A percentile compares a stretch with the other conserved stretches of the same genome.
Evolutionary conservation across 2,329 filamentous ascomycete species (phyloP).

Genomic region (Hypomyces rosellus): DNA sequence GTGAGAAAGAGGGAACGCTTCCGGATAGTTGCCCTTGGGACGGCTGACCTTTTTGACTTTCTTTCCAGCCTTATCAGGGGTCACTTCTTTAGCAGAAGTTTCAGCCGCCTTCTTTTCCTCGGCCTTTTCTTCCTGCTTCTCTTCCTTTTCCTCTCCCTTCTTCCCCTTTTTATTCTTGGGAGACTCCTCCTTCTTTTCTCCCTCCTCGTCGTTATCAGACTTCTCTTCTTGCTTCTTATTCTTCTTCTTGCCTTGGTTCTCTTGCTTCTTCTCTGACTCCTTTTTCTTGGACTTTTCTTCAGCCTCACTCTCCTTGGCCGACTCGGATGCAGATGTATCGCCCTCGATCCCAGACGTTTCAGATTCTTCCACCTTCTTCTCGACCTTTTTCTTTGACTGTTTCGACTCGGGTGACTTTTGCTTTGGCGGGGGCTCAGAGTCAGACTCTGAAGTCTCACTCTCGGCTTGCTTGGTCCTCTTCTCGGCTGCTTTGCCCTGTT

Average conservation of each 20-base stretch:
- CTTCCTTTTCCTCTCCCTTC: constrained; percentile 1
- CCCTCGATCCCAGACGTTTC: constrained; percentile 4
- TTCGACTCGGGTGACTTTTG: constrained; percentile 7
- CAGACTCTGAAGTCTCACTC: constrained; percentile 15
- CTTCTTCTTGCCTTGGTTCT: constrained; percentile 4
- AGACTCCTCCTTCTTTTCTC: neutral
- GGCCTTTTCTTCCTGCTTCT: constrained; percentile 5
- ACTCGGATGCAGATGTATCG: constrained; percentile 11
- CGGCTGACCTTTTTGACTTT: constrained; percentile 9
- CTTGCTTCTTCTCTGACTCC: constrained; percentile 2
- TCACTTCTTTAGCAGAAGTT: constrained; percentile 5
- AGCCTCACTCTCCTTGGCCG: neutral
- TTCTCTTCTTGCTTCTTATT: constrained; percentile 4
- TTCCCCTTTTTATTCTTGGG: neutral
- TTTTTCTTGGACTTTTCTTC: constrained; percentile 4
- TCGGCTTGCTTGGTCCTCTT: constrained; percentile 8
- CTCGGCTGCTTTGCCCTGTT: constrained; percentile 6
- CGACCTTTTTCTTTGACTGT: neutral
- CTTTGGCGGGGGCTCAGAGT: constrained; percentile 12
- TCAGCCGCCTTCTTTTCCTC: constrained; percentile 2
- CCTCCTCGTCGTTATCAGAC: neutral
- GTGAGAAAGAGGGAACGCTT: constrained; percentile 24
- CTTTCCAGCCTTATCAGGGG: constrained; percentile 12
- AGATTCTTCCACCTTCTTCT: constrained; percentile 4
- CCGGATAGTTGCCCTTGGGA: constrained; percentile 20